Evolutionary conservation across 768 basidiomycete species (phyloP), one percentile per base, ranked within the genome.

Genomic region (Neoboletus subvelutipes): DNA sequence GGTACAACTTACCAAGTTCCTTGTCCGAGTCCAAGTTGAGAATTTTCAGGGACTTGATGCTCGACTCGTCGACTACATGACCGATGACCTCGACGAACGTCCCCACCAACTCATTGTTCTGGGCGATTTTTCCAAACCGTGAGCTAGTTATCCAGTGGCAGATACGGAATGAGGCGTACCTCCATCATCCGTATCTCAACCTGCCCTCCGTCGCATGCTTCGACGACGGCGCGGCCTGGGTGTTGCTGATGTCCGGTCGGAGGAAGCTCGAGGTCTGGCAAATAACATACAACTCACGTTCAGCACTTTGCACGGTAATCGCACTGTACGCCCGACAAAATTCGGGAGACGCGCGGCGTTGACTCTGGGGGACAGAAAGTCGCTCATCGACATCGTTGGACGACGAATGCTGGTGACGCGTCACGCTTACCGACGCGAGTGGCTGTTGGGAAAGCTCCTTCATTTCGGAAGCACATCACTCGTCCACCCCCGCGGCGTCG

Each of bases 81-180:
- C 88, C 90, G 29, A 92, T 78, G 51, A 92, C 73, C 68, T 92
- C 90, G 45, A 87, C 74, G 59, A 74, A 90, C 3, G 80, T 73
- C 50, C 83, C 83, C 2, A 72, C 71, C 50, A 86, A 72, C 45
- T 76, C 70, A 26, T 76, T 67, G 55, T 76, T 77, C 79, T 83
- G 51, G 40, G 39, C 31, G 29, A 45, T 45, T 34, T 45, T 34
- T 46, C 56, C 20, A 42, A 31, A 9, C 24, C 8, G 15, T 59
- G 34, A 57, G 49, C 31, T 20, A 50, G 50, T 18, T n/a, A 6
- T 28, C 40, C n/a, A n/a, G n/a, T 10, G 45, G 37, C 24, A 34
- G 20, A 33, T n/a, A 43, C 22, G 37, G 24, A 33, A 39, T 57
- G 24, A 29, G 54, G 74, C 64, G n/a, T 47, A 84, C 85, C 55